Evolutionary conservation across 306 rosid genomes (phyloP).

Genomic region (Rosa multiflora): DNA sequence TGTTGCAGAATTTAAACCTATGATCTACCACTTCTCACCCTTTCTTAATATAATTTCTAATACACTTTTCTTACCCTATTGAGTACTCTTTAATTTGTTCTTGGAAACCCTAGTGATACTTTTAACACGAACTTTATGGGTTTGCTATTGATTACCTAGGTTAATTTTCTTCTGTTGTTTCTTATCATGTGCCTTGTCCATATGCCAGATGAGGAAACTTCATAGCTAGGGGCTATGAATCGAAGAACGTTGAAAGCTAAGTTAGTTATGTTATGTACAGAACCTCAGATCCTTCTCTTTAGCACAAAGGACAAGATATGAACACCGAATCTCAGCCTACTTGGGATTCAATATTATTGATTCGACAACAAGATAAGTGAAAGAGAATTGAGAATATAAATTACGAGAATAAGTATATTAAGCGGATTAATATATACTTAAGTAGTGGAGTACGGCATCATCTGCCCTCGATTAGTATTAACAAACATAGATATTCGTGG

Average conservation of each 20-base stretch:
- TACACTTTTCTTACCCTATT: background rate
- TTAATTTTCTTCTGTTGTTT: background rate
- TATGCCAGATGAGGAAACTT: background rate
- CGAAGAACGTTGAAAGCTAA: background rate
- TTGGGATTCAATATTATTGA: constrained; percentile 8
- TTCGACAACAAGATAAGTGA: constrained; percentile 11
- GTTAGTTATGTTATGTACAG: no score
- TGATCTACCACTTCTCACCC: background rate
- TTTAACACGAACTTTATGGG: background rate
- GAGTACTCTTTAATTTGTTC: background rate
- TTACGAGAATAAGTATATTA: background rate
- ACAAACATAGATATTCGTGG: constrained; percentile 28
- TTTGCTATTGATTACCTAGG: background rate
- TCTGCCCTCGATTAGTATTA: constrained; percentile 28
- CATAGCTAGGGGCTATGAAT: background rate
- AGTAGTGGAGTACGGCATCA: constrained; percentile 51
- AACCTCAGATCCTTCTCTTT: background rate
- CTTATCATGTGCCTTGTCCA: background rate
- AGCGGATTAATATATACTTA: constrained; percentile 2
- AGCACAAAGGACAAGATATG: background rate
- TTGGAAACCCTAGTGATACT: background rate
- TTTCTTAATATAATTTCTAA: background rate
- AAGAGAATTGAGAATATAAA: background rate
- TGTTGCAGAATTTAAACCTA: background rate
- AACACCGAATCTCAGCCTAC: background rate